Evolutionary conservation across 768 basidiomycete species (phyloP).

Genomic region (Austroboletus eburneus): DNA sequence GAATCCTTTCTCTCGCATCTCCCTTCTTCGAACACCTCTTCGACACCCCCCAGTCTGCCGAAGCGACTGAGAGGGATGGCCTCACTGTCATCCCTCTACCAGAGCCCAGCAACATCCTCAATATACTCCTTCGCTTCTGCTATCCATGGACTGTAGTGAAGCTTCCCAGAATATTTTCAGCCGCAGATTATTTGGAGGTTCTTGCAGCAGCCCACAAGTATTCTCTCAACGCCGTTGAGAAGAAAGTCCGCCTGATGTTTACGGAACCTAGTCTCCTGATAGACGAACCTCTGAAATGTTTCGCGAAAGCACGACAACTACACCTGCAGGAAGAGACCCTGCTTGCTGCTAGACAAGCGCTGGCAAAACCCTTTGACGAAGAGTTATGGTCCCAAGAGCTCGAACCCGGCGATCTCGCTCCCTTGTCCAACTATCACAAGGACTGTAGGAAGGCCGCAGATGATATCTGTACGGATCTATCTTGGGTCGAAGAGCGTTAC

Average conservation of each 20-base stretch:
- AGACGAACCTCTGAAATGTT: not conserved
- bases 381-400: conserved; percentile 22
- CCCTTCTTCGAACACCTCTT: conserved; percentile 33
- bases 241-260: not conserved
- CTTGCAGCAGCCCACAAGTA: conserved; percentile 17
- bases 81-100: conserved; percentile 19
- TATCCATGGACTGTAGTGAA: conserved; percentile 22
- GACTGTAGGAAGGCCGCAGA: conserved; percentile 12
- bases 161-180: conserved; percentile 11
- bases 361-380: conserved; percentile 25
- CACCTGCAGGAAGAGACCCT: not conserved
- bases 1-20: conserved; percentile 32
- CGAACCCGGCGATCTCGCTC: conserved; percentile 20
- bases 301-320: not conserved
- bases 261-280: not conserved
- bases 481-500: conserved; percentile 12
- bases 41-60: conserved; percentile 23
- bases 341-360: conserved; percentile 7
- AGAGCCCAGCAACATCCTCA: conserved; percentile 21
- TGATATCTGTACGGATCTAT: not conserved
- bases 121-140: conserved; percentile 26
- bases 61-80: conserved; percentile 11
- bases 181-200: conserved; percentile 4
- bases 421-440: conserved; percentile 19
- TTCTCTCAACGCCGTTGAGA: conserved; percentile 8